These are phyloP conservation scores for Schrenkiella parvula DNA, from an alignment of 345 rosid species.

Conservation along the genomic window DNA sequence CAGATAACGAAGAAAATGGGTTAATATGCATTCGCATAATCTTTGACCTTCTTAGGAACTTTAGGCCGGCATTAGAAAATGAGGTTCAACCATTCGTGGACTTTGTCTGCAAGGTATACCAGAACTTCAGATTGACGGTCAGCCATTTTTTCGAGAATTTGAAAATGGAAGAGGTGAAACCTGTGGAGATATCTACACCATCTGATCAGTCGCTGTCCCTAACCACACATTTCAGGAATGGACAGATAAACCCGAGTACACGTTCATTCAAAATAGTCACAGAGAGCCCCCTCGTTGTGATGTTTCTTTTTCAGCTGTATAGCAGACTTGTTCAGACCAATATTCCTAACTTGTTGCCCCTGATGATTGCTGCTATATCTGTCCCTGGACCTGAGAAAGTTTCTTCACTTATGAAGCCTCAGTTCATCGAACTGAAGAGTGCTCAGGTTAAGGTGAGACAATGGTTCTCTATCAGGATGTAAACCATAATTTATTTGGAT, in stretches of 20 bases:
- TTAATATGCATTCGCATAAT: constrained; percentile 87
- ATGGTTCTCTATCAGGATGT: background rate
- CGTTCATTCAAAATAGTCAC: constrained; percentile 91
- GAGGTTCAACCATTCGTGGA: constrained; percentile 96
- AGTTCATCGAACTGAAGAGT: constrained; percentile 87
- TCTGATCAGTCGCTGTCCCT: constrained; percentile 32
- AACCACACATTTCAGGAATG: constrained; percentile 35
- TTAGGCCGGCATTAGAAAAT: constrained; percentile 78
- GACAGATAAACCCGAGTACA: constrained; percentile 85
- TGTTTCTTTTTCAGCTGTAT: constrained; percentile 93
- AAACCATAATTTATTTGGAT: background rate
- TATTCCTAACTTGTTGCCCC: constrained; percentile 83
- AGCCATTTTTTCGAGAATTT: constrained; percentile 79
- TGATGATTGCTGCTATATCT: constrained; percentile 97
- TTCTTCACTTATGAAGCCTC: constrained; percentile 69
- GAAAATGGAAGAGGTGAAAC: constrained; percentile 43
- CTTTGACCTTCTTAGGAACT: constrained; percentile 87
- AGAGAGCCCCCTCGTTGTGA: constrained; percentile 97
- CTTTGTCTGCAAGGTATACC: constrained; percentile 90
- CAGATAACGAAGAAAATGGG: constrained; percentile 96
- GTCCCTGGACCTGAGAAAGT: constrained; percentile 92
- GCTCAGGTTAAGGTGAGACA: constrained; percentile 95
- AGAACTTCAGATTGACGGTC: constrained; percentile 78
- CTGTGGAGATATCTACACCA: constrained; percentile 26
- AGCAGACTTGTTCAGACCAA: constrained; percentile 88